phyloP scores from a whole-genome alignment of 768 basidiomycete genomes.

The Termitomyces sp. region DNA sequence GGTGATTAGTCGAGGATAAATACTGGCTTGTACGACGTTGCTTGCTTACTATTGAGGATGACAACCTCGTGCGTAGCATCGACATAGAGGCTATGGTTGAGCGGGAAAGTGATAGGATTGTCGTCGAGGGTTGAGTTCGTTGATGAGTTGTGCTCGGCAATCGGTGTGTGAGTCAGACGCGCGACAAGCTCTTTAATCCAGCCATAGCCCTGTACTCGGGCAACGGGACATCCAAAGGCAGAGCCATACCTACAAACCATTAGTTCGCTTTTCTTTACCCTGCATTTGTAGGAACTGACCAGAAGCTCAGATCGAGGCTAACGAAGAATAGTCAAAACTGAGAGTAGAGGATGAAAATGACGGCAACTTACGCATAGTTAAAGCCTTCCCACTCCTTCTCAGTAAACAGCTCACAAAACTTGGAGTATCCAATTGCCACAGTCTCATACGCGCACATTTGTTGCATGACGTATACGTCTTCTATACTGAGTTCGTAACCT shows the following conservation, averaged over 20 bases:
- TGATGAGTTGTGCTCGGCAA: conserved; percentile 66
- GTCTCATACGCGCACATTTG: conserved; percentile 90
- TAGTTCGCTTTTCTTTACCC: conserved; percentile 1
- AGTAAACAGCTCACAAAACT: conserved; percentile 88
- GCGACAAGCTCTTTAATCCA: conserved; percentile 81
- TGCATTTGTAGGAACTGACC: conserved; percentile 24
- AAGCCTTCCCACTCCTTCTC: conserved; percentile 93
- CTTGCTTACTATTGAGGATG: conserved; percentile 64
- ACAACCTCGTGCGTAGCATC: conserved; percentile 94
- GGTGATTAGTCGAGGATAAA: neutral
- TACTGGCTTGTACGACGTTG: neutral
- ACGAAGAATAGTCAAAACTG: neutral
- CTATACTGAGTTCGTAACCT: conserved; percentile 57
- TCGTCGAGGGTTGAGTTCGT: conserved; percentile 82
- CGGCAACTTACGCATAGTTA: conserved; percentile 54
- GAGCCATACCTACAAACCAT: conserved; percentile 48
- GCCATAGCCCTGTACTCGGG: conserved; percentile 71
- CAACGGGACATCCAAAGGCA: conserved; percentile 78
- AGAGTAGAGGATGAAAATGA: neutral
- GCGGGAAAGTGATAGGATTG: conserved; percentile 61
- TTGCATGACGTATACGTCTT: conserved; percentile 74
- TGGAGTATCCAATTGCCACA: conserved; percentile 86
- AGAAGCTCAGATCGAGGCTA: conserved; percentile 64
- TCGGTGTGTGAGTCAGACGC: conserved; percentile 72
- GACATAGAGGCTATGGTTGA: conserved; percentile 70